These are phyloP conservation scores for Xerocomus potaroensis DNA, from an alignment of 768 basidiomycete genomes.

Conservation along the genomic window DNA sequence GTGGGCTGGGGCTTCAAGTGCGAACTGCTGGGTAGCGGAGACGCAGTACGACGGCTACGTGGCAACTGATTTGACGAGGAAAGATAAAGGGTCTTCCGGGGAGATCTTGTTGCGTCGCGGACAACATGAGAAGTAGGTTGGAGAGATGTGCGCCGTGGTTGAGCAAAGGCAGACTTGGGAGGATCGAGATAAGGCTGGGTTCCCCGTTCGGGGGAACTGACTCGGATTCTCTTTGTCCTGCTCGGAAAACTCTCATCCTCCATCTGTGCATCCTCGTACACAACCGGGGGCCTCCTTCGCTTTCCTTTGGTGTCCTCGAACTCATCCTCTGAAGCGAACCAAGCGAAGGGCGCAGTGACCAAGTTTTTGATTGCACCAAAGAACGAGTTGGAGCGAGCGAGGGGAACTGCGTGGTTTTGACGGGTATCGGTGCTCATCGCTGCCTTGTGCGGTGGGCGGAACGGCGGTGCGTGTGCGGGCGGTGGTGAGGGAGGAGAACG, in stretches of 20 bases:
- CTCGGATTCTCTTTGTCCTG: constrained; percentile 49
- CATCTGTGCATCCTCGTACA: constrained; percentile 21
- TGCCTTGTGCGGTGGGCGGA: constrained; percentile 15
- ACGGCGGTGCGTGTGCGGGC: constrained; percentile 15
- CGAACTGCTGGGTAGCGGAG: constrained; percentile 35
- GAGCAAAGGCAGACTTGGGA: constrained; percentile 41
- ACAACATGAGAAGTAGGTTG: constrained; percentile 18
- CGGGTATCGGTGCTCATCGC: constrained; percentile 31
- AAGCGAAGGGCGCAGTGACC: constrained; percentile 56
- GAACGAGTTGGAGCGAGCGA: constrained; percentile 55
- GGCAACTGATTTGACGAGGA: constrained; percentile 30
- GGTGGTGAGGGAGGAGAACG: constrained; percentile 22
- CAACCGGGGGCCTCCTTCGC: constrained; percentile 43
- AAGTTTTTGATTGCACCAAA: constrained; percentile 61
- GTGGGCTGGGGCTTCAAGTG: constrained; percentile 33
- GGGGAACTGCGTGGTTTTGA: constrained; percentile 28
- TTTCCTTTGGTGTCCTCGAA: constrained; percentile 50
- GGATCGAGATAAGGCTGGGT: constrained; percentile 51
- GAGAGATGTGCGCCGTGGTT: constrained; percentile 18
- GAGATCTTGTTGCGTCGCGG: constrained; percentile 23
- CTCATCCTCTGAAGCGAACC: constrained; percentile 53
- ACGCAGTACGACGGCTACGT: constrained; percentile 39
- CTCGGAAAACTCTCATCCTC: constrained; percentile 32
- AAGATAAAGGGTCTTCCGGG: constrained; percentile 31
- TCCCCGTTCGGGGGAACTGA: constrained; percentile 45